phyloP scores from a whole-genome alignment of 257 asterid species.

The Rauvolfia tetraphylla region DNA sequence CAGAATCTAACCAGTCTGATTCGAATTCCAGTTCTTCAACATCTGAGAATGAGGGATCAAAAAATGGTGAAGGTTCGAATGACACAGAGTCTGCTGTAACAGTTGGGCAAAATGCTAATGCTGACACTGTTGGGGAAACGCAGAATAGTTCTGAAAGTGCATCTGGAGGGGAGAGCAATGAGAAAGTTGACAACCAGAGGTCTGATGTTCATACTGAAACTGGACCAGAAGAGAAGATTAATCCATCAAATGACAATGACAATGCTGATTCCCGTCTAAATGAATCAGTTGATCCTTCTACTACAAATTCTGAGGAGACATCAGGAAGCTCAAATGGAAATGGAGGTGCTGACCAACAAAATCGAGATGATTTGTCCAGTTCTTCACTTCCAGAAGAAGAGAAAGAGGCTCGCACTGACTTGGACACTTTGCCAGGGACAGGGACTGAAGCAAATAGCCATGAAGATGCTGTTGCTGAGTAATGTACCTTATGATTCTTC shows the following conservation, averaged over 20 bases:
- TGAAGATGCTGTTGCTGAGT: conserved; percentile 56
- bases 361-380: conserved; percentile 34
- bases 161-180: conserved; percentile 9
- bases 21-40: conserved; percentile 15
- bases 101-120: conserved; percentile 22
- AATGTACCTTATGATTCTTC: conserved; percentile 13
- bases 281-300: conserved; percentile 30
- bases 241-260: conserved; percentile 48
- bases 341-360: conserved; percentile 21
- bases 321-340: conserved; percentile 24
- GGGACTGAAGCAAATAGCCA: conserved; percentile 39
- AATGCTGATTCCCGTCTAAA: conserved; percentile 38
- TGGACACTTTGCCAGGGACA: conserved; percentile 61
- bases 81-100: conserved; percentile 13
- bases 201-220: conserved; percentile 24
- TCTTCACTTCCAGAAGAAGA: conserved; percentile 53
- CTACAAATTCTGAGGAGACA: conserved; percentile 19
- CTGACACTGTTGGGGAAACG: conserved; percentile 6
- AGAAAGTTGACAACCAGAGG: conserved; percentile 13
- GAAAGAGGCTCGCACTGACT: conserved; percentile 60
- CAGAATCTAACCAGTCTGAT: conserved; percentile 19
- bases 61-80: conserved; percentile 15
- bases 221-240: conserved; percentile 26
- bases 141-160: conserved; percentile 26
- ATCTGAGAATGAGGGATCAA: conserved; percentile 22